phyloP scores from a whole-genome alignment of 257 asterid species.

The Lycium barbarum region DNA sequence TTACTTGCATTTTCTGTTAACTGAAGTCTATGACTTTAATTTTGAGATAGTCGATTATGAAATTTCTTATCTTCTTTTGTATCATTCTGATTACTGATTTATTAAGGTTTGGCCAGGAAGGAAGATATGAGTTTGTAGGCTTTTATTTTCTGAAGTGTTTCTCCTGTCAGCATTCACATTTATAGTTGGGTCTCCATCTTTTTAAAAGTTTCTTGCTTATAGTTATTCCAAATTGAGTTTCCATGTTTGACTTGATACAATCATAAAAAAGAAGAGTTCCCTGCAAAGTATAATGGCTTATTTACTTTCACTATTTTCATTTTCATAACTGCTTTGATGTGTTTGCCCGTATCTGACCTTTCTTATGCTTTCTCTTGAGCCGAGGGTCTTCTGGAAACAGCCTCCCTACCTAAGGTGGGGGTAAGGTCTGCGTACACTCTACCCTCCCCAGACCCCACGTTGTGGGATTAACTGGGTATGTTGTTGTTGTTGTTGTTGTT shows the following conservation, averaged over 20 bases:
- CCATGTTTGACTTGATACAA: slow-evolving; percentile 20
- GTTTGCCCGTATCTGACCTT: too few species aligned
- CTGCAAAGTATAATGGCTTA: neutral
- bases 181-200: slow-evolving; percentile 17
- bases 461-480: too few species aligned
- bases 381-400: too few species aligned
- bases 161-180: slow-evolving; percentile 3
- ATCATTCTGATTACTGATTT: neutral
- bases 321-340: too few species aligned
- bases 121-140: neutral
- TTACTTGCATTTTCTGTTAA: neutral
- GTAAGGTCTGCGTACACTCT: too few species aligned
- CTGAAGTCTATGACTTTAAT: neutral
- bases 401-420: too few species aligned
- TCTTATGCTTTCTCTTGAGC: too few species aligned
- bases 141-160: slow-evolving; percentile 1
- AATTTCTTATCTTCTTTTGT: slow-evolving; percentile 16
- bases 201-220: neutral
- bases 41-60: neutral
- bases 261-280: neutral
- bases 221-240: neutral
- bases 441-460: too few species aligned
- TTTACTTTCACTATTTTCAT: too few species aligned
- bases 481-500: too few species aligned
- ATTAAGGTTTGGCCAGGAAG: slow-evolving; percentile 4